phyloP scores from a whole-genome alignment of 2,329 filamentous ascomycete species.

The Cryphonectria carpinicola region DNA sequence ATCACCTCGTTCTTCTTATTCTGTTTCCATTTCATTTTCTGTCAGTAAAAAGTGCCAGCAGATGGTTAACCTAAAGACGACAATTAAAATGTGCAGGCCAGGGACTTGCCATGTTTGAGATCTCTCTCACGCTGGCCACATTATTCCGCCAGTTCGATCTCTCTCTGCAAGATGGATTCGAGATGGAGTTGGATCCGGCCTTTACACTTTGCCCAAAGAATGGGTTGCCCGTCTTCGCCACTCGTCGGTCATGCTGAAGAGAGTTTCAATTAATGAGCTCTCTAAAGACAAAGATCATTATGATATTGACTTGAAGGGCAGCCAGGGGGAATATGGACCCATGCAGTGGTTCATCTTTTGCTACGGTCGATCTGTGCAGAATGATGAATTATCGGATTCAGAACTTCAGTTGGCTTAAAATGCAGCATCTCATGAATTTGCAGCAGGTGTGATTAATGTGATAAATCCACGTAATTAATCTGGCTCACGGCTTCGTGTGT shows the following conservation, averaged over 20 bases:
- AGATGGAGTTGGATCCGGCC: slow-evolving; percentile 8
- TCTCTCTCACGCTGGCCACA: slow-evolving; percentile 9
- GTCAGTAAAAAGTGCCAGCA: background rate
- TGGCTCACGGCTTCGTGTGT: background rate
- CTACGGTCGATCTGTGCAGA: background rate
- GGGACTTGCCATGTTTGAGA: slow-evolving; percentile 8
- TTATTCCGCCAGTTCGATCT: slow-evolving; percentile 11
- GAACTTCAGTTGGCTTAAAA: too few relatives aligned
- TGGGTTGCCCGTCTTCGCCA: slow-evolving; percentile 5
- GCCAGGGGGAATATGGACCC: background rate
- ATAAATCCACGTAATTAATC: too few relatives aligned
- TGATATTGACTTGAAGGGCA: background rate
- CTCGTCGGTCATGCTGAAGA: background rate
- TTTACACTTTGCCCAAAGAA: slow-evolving; percentile 15
- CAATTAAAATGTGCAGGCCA: background rate
- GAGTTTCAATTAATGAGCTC: background rate
- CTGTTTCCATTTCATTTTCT: too few relatives aligned
- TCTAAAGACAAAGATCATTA: background rate
- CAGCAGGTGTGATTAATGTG: background rate
- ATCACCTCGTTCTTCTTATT: background rate
- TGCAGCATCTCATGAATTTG: too few relatives aligned
- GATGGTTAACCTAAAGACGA: background rate
- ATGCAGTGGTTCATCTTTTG: background rate
- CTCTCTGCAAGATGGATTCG: slow-evolving; percentile 1
- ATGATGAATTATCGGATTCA: too few relatives aligned